Percentiles rank a stretch among this genome's conserved stretches.
Conservation (phyloP, 2,329 filamentous ascomycete species). For the Aureobasidium sp. region DNA sequence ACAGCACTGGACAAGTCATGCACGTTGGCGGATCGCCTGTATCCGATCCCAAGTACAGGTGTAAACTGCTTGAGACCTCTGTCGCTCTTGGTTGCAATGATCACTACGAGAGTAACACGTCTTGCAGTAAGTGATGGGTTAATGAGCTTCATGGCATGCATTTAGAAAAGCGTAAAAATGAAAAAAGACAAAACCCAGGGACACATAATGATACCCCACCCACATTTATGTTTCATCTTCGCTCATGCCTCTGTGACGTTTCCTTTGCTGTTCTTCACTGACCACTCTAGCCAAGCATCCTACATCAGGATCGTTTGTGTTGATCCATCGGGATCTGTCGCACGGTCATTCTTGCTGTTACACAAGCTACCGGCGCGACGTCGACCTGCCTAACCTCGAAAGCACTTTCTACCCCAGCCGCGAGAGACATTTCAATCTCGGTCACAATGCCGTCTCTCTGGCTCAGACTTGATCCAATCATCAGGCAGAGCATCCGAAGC, state of each 20-base stretch:
- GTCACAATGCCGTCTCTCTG: not conserved
- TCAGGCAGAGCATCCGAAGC: not conserved
- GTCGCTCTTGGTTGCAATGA: not conserved
- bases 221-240: not conserved
- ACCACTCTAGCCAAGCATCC: too few relatives aligned
- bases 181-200: constrained; percentile 10
- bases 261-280: too few relatives aligned
- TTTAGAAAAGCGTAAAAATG: constrained; percentile 11
- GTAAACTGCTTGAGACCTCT: not conserved
- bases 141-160: constrained; percentile 12
- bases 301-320: too few relatives aligned
- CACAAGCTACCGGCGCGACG: not conserved
- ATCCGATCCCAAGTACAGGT: not conserved
- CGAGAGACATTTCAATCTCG: not conserved
- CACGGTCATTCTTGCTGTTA: too few relatives aligned
- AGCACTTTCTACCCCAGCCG: not conserved
- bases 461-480: not conserved
- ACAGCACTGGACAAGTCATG: not conserved
- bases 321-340: too few relatives aligned
- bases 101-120: not conserved
- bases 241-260: not conserved
- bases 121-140: constrained; percentile 10
- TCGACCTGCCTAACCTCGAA: not conserved
- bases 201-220: constrained; percentile 7
- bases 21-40: not conserved